Conservation (phyloP, 129 eudicot genomes). For the Lonicera japonica region DNA sequence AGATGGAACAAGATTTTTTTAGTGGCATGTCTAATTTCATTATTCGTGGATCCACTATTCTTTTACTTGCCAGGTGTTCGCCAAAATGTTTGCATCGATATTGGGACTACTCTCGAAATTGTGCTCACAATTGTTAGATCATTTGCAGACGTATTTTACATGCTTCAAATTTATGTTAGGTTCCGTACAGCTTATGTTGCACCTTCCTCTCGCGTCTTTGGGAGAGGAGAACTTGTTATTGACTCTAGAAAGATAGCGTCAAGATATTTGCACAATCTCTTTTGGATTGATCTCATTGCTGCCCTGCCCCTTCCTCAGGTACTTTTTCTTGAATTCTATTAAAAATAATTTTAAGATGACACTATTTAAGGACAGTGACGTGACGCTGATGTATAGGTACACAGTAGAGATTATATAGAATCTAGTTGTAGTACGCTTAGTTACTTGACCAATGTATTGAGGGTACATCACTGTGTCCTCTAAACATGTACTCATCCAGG, state of each 20-base stretch:
- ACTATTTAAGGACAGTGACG: too few relatives aligned
- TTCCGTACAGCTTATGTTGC: constrained; percentile 91
- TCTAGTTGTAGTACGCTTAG: too few relatives aligned
- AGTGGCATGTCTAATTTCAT: constrained; percentile 78
- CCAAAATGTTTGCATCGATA: constrained; percentile 44
- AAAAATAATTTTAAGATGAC: too few relatives aligned
- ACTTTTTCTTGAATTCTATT: background rate
- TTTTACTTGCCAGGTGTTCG: constrained; percentile 70
- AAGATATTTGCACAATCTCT: constrained; percentile 41
- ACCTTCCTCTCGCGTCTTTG: constrained; percentile 97
- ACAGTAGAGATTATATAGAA: too few relatives aligned
- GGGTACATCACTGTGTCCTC: too few relatives aligned
- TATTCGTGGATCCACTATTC: constrained; percentile 92
- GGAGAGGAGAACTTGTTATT: constrained; percentile 95
- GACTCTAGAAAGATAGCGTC: constrained; percentile 60
- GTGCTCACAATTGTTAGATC: constrained; percentile 68
- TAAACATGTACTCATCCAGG: too few relatives aligned
- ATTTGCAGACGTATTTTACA: constrained; percentile 65
- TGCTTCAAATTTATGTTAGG: constrained; percentile 60
- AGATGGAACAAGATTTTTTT: constrained; percentile 88
- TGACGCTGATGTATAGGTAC: too few relatives aligned
- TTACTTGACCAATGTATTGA: too few relatives aligned
- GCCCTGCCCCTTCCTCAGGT: constrained; percentile 99
- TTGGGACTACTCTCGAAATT: constrained; percentile 59
- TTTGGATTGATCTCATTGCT: constrained; percentile 70